Conservation (phyloP, 495 filamentous ascomycete genomes). For the Aspergillus haitiensis region DNA sequence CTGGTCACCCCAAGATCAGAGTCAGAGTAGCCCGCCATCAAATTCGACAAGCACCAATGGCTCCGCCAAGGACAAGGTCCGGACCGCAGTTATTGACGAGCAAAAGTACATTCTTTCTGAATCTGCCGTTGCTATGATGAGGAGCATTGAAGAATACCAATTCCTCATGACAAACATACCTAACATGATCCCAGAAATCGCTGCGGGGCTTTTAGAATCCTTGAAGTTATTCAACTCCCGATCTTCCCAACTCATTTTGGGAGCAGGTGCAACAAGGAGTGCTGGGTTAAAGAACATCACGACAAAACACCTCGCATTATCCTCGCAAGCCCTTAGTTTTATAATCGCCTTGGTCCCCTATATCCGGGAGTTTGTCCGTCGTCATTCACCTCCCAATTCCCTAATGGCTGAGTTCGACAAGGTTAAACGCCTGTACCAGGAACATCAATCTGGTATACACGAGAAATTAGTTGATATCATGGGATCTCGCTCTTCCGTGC, state of each 20-base stretch:
- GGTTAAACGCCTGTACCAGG: constrained; percentile 81
- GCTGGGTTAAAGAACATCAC: constrained; percentile 96
- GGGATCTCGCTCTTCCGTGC: constrained; percentile 70
- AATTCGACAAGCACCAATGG: constrained; percentile 51
- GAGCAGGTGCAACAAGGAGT: constrained; percentile 86
- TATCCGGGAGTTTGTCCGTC: constrained; percentile 83
- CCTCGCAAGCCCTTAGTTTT: constrained; percentile 86
- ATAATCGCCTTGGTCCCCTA: constrained; percentile 86
- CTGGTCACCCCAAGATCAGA: constrained; percentile 56
- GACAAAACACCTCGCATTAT: constrained; percentile 90
- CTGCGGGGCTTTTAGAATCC: constrained; percentile 67
- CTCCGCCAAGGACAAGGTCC: constrained; percentile 63
- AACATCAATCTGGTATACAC: constrained; percentile 90
- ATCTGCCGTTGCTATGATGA: constrained; percentile 75
- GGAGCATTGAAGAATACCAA: constrained; percentile 77
- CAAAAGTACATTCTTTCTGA: constrained; percentile 84
- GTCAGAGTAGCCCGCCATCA: constrained; percentile 27
- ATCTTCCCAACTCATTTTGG: constrained; percentile 89
- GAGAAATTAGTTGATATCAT: constrained; percentile 97
- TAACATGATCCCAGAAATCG: constrained; percentile 81
- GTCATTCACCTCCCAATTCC: constrained; percentile 64
- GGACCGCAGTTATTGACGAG: constrained; percentile 77
- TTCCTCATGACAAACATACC: constrained; percentile 82
- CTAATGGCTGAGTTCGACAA: constrained; percentile 92
- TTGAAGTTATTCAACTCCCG: constrained; percentile 92